A percentile compares a stretch with the other conserved stretches of the same genome.
phyloP scores from a whole-genome alignment of 2,329 filamentous ascomycete genomes.

The Grosmannia serpens region DNA sequence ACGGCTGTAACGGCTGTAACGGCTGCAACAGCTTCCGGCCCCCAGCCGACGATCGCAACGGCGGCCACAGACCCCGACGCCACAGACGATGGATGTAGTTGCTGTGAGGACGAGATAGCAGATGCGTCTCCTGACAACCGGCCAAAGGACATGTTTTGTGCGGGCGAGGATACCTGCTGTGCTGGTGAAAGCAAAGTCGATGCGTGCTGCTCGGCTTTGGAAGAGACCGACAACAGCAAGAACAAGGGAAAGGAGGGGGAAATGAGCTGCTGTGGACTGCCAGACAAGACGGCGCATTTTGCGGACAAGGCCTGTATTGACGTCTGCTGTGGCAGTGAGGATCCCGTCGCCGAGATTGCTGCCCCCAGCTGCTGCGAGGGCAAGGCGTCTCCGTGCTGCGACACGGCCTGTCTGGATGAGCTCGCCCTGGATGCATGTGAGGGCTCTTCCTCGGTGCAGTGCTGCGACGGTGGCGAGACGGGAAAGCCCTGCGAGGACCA shows the following conservation, averaged over 20 bases:
- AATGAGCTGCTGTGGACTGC: neutral
- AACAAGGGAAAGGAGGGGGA: neutral
- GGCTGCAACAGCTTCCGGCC: too few relatives aligned
- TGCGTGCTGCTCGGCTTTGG: too few relatives aligned
- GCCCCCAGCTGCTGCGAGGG: neutral
- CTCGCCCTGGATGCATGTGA: neutral
- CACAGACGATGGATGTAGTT: neutral
- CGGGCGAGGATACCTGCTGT: too few relatives aligned
- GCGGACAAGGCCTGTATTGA: neutral
- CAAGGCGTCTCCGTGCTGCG: neutral
- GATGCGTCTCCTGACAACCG: too few relatives aligned
- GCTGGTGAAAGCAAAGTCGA: too few relatives aligned
- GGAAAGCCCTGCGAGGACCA: slow-evolving; percentile 27
- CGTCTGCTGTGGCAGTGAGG: neutral
- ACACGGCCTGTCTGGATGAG: neutral
- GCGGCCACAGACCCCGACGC: neutral
- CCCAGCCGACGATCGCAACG: neutral
- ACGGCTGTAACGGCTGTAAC: neutral
- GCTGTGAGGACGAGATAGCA: neutral
- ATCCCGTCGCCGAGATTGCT: neutral
- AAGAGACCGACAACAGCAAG: too few relatives aligned
- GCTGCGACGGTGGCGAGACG: slow-evolving; percentile 7
- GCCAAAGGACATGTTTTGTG: too few relatives aligned
- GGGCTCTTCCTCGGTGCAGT: neutral
- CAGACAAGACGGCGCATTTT: neutral